Evolutionary conservation across 345 rosid genomes (phyloP), one percentile per base, ranked within the genome.

Genomic region (Corchorus capsularis): DNA sequence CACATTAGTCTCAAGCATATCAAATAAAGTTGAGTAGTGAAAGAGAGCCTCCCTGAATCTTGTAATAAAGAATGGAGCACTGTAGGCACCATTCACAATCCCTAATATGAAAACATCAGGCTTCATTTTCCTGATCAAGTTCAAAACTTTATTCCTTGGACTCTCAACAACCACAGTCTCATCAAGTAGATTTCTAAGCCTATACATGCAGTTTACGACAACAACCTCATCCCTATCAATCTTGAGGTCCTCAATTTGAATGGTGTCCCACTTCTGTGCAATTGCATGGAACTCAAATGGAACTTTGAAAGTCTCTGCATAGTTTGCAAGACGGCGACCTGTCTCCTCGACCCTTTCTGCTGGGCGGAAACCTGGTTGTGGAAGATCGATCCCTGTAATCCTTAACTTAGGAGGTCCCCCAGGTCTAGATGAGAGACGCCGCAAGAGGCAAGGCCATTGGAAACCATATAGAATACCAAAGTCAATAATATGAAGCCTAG

Each of bases 401-500:
- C 83, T 77, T 65, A 88, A 61, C 72, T 67, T 87, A 9, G 88
- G 94, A 64, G 92, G 85, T 71, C 91, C 93, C 8, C 82, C 85
- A n/a, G 49, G 52, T 62, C 83, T 76, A 47, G 83, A 77, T 19
- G 93, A 85, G 74, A 88, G 89, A 47, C 72, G 84, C 9, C 77
- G 76, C 61, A 90, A 86, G 37, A 90, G 86, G 81, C 85, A 78
- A 69, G 91, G 91, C 93, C 93, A 88, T 32, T 88, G 93, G 63
- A 88, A 90, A 35, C 90, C 94, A 56, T 90, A 86, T 6, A 80
- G 76, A 73, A 88, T 78, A 52, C 94, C 94, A 20, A 90, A 90
- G 76, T 86, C 91, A 69, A 90, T 72, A 16, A 90, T 82, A 78
- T 90, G 94, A 37, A 90, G 84, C 70, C 80, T 81, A 22, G 76